Conservation (phyloP, 306 rosid genomes). For the Alnus glutinosa region DNA sequence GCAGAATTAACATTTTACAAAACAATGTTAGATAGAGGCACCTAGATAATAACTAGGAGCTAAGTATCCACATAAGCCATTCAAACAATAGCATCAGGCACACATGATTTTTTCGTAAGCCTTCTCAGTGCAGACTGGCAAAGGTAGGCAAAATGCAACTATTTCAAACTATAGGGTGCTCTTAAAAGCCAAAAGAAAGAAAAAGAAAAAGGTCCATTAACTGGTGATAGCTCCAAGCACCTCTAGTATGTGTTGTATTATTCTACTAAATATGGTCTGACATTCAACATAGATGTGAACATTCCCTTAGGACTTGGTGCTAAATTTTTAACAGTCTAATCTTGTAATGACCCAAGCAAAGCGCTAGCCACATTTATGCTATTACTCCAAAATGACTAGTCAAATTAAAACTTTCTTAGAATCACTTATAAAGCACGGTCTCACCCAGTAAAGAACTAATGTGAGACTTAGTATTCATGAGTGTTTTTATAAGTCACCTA, state of each 20-base stretch:
- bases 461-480: no score
- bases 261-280: not conserved
- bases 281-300: not conserved
- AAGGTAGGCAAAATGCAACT: not conserved
- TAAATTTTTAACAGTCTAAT: not conserved
- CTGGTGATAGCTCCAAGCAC: not conserved
- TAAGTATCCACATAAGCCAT: not conserved
- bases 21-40: not conserved
- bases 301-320: not conserved
- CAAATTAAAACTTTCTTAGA: no score
- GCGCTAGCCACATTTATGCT: no score
- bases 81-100: not conserved
- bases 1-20: not conserved
- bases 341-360: no score
- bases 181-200: not conserved
- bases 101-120: not conserved
- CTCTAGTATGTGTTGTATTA: not conserved
- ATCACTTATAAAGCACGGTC: no score
- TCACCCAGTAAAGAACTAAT: no score
- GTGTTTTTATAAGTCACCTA: no score
- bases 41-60: not conserved
- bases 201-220: not conserved
- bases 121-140: not conserved
- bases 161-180: not conserved
- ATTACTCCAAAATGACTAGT: no score